A percentile compares a stretch with the other conserved stretches of the same genome.
Evolutionary conservation across 202 grass and related monocot species (phyloP).

Genomic region (Carex arenaria): DNA sequence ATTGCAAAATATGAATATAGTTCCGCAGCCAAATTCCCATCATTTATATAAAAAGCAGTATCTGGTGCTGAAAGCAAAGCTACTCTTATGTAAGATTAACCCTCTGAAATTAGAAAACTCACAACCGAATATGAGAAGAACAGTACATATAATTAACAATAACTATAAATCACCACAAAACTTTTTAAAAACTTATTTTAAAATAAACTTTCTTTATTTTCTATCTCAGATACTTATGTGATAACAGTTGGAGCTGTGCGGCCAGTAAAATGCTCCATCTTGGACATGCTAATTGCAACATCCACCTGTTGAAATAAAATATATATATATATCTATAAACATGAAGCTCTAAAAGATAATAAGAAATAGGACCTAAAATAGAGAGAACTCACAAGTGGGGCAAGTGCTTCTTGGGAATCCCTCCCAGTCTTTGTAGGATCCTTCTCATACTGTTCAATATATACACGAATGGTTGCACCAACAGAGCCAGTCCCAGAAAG

Average conservation of each 20-base stretch:
- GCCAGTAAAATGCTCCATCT: constrained; percentile 83
- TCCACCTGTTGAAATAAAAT: constrained; percentile 44
- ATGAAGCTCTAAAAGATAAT: background rate
- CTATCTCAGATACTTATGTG: constrained; percentile 45
- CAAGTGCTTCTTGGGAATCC: constrained; percentile 84
- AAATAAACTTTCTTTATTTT: constrained; percentile 6
- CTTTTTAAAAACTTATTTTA: constrained; percentile 14
- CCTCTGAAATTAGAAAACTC: background rate
- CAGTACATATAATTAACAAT: constrained; percentile 14
- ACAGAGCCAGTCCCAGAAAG: constrained; percentile 92
- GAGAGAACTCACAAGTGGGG: constrained; percentile 53
- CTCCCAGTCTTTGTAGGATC: constrained; percentile 75
- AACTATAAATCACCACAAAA: constrained; percentile 20
- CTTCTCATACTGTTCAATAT: constrained; percentile 95
- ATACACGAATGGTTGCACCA: constrained; percentile 88
- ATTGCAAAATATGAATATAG: background rate
- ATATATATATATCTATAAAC: background rate
- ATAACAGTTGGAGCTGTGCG: constrained; percentile 89
- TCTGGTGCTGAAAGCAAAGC: constrained; percentile 7
- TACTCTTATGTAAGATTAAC: constrained; percentile 5
- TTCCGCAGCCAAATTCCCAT: background rate
- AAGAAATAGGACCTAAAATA: background rate
- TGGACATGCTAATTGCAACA: constrained; percentile 79
- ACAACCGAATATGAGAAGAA: background rate
- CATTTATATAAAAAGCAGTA: constrained; percentile 5